Percentiles rank a stretch among this genome's conserved stretches.
Evolutionary conservation across 441 rosid species (phyloP).

Genomic region (Cnidoscolus chayamansa): DNA sequence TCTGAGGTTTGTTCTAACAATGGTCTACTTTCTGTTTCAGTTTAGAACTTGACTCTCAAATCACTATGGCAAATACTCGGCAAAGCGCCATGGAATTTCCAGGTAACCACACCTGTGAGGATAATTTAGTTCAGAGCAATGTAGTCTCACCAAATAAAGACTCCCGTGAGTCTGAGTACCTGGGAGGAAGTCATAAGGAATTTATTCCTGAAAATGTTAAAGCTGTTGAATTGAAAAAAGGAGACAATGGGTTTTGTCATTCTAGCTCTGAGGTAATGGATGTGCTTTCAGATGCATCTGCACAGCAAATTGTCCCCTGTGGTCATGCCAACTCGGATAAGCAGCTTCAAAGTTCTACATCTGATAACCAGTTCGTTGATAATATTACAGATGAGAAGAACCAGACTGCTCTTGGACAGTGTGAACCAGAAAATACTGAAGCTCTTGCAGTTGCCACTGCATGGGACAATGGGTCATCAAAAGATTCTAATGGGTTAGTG

Average conservation of each 20-base stretch:
- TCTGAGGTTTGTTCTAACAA: slow-evolving; percentile 31
- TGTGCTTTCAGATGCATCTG: slow-evolving; percentile 20
- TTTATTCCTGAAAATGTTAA: slow-evolving; percentile 30
- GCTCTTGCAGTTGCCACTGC: slow-evolving; percentile 25
- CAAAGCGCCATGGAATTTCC: slow-evolving; percentile 34
- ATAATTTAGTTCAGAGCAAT: slow-evolving; percentile 30
- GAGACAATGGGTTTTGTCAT: slow-evolving; percentile 22
- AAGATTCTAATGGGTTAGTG: slow-evolving; percentile 33
- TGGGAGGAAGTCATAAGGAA: slow-evolving; percentile 28
- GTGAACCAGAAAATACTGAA: slow-evolving; percentile 27
- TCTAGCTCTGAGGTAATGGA: slow-evolving; percentile 23
- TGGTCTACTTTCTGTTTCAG: slow-evolving; percentile 47
- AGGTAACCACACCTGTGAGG: slow-evolving; percentile 20
- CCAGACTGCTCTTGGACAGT: slow-evolving; percentile 27
- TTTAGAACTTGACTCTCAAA: slow-evolving; percentile 53
- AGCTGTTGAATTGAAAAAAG: slow-evolving; percentile 28
- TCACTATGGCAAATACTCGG: slow-evolving; percentile 35
- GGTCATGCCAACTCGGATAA: slow-evolving; percentile 25
- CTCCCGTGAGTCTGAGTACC: slow-evolving; percentile 29
- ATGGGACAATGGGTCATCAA: slow-evolving; percentile 25
- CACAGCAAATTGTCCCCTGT: slow-evolving; percentile 12
- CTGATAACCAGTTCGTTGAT: slow-evolving; percentile 26
- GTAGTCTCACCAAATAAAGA: slow-evolving; percentile 27
- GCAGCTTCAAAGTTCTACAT: slow-evolving; percentile 28
- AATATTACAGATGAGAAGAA: slow-evolving; percentile 31